A percentile compares a stretch with the other conserved stretches of the same genome.
These are phyloP conservation scores for Geotrichum fermentans DNA, from an alignment of 1,139 yeast species.

Conservation along the genomic window DNA sequence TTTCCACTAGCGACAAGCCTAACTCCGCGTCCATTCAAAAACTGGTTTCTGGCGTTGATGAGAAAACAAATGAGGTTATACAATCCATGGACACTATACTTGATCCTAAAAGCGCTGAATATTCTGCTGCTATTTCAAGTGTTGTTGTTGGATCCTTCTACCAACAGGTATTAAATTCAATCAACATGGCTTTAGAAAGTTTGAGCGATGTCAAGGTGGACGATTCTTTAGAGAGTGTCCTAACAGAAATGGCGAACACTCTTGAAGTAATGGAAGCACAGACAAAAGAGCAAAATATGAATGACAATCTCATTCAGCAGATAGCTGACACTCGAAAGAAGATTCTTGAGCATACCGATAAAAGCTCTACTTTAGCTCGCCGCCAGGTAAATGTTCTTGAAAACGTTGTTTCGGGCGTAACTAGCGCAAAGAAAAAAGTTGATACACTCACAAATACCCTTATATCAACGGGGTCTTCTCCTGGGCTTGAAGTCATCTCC, in stretches of 20 bases:
- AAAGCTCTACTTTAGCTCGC: not conserved
- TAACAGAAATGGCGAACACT: conserved; percentile 16
- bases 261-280: conserved; percentile 12
- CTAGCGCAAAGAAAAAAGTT: conserved; percentile 28
- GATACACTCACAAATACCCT: conserved; percentile 29
- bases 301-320: conserved; percentile 7
- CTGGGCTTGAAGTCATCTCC: conserved; percentile 21
- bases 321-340: conserved; percentile 12
- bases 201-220: conserved; percentile 27
- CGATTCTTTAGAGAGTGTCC: conserved; percentile 20
- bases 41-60: conserved; percentile 33
- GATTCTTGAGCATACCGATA: conserved; percentile 3
- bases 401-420: conserved; percentile 23
- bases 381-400: conserved; percentile 13
- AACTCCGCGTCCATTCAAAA: conserved; percentile 27
- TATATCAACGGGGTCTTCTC: conserved; percentile 20
- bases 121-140: conserved; percentile 28
- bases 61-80: conserved; percentile 33
- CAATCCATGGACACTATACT: conserved; percentile 27
- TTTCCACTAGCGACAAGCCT: conserved; percentile 23
- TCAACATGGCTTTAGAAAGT: conserved; percentile 33
- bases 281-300: conserved; percentile 10
- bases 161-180: conserved; percentile 36
- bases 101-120: conserved; percentile 29
- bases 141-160: conserved; percentile 32